phyloP scores from a whole-genome alignment of 306 rosid species.

The Cyamopsis tetragonoloba region DNA sequence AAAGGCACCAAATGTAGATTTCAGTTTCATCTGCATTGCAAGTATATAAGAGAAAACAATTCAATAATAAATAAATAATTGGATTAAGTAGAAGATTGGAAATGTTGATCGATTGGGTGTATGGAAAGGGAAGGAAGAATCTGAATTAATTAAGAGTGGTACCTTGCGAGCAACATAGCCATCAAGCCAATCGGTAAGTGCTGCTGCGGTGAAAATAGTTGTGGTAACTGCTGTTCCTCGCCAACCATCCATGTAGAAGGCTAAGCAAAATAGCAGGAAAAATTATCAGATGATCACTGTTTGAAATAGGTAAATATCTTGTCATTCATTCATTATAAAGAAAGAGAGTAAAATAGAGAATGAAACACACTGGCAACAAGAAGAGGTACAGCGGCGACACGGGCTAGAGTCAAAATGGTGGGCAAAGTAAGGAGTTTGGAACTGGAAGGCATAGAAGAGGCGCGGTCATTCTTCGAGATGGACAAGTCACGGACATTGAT shows the following conservation, averaged over 20 bases:
- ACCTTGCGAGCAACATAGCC: conserved; percentile 97
- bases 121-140: background rate
- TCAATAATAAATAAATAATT: background rate
- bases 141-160: background rate
- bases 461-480: conserved; percentile 34
- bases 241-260: conserved; percentile 76
- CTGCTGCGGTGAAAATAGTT: conserved; percentile 71
- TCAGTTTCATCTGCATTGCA: conserved; percentile 71
- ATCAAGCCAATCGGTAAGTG: conserved; percentile 97
- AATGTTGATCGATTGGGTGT: background rate
- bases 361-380: conserved; percentile 56
- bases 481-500: conserved; percentile 36
- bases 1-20: conserved; percentile 92
- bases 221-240: conserved; percentile 85
- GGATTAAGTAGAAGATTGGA: background rate
- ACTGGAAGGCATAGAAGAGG: conserved; percentile 31
- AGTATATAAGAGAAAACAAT: background rate
- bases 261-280: conserved; percentile 31
- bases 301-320: background rate
- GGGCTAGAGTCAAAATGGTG: conserved; percentile 83
- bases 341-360: background rate
- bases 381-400: conserved; percentile 83
- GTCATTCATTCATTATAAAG: too few species aligned
- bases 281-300: background rate
- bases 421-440: conserved; percentile 79